Percentiles rank a stretch among this genome's conserved stretches.
Evolutionary conservation across 2,329 filamentous ascomycete genomes (phyloP).

Genomic region (Alternaria sp.): DNA sequence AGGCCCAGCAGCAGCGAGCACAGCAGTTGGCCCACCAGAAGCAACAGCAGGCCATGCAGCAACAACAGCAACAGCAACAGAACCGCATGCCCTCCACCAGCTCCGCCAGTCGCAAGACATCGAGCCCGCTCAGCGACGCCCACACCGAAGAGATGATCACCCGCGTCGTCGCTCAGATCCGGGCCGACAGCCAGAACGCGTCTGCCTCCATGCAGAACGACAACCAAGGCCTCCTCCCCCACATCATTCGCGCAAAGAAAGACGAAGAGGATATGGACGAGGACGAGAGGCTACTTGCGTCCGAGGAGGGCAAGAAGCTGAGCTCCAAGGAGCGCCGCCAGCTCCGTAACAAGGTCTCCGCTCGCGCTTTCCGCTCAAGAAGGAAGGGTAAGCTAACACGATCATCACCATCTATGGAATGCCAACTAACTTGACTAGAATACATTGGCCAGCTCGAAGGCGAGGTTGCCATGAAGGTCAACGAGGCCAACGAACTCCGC

Average conservation of each 20-base stretch:
- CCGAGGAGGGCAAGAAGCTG: constrained; percentile 98
- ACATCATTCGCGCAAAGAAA: constrained; percentile 81
- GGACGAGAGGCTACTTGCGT: constrained; percentile 91
- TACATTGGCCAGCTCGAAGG: constrained; percentile 95
- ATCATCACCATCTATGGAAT: not conserved
- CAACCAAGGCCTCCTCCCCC: constrained; percentile 62
- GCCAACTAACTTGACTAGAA: constrained; percentile 72
- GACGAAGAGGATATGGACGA: constrained; percentile 99
- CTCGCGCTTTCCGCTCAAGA: constrained; percentile 95
- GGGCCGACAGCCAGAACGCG: constrained; percentile 68
- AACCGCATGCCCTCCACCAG: constrained; percentile 30
- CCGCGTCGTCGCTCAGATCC: constrained; percentile 91
- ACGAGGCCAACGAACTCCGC: constrained; percentile 83
- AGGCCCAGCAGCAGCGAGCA: constrained; percentile 56
- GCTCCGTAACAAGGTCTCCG: constrained; percentile 98
- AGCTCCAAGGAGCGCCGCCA: constrained; percentile 96
- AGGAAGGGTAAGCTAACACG: constrained; percentile 80
- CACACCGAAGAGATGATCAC: constrained; percentile 87
- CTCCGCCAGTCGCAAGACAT: constrained; percentile 45
- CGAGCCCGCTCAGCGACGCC: constrained; percentile 55
- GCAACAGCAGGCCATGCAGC: constrained; percentile 48
- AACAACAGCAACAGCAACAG: constrained; percentile 50
- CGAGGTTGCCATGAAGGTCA: constrained; percentile 84
- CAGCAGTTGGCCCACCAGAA: constrained; percentile 51
- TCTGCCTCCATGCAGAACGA: constrained; percentile 63